These are phyloP conservation scores for Kazachstania sp. DNA, from an alignment of 1,139 yeast genomes.

Conservation along the genomic window DNA sequence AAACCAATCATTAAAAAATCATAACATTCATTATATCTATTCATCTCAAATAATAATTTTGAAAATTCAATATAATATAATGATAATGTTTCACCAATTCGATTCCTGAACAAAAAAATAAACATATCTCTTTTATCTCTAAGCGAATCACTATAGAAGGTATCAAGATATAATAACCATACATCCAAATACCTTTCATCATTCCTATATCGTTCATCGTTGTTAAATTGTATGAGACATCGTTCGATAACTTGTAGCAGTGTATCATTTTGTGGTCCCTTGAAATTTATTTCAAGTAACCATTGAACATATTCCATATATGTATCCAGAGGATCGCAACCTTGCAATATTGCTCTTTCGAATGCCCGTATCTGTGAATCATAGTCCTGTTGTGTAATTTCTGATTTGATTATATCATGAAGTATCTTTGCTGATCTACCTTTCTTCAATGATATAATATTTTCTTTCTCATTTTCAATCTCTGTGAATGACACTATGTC, in stretches of 20 bases:
- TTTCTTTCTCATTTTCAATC: conserved; percentile 66
- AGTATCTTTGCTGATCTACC: conserved; percentile 64
- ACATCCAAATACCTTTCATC: conserved; percentile 72
- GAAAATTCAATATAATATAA: conserved; percentile 79
- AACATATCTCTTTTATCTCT: conserved; percentile 45
- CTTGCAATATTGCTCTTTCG: conserved; percentile 45
- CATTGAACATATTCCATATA: conserved; percentile 66
- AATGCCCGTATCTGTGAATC: background rate
- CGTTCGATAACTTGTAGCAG: conserved; percentile 58
- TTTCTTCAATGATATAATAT: conserved; percentile 54
- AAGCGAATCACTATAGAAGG: conserved; percentile 13
- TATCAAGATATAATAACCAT: conserved; percentile 47
- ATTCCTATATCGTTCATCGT: conserved; percentile 58
- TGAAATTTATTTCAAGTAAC: conserved; percentile 60
- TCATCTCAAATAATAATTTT: conserved; percentile 44
- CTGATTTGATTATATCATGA: conserved; percentile 35
- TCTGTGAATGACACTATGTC: conserved; percentile 1
- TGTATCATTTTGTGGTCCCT: conserved; percentile 67
- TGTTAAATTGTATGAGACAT: conserved; percentile 64
- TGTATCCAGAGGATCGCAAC: conserved; percentile 79
- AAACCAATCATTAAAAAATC: conserved; percentile 59
- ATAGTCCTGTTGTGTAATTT: background rate
- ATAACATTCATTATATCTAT: conserved; percentile 49
- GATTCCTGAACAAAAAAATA: conserved; percentile 61
- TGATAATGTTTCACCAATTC: conserved; percentile 62